Base-by-base conservation (phyloP, 2,329 filamentous ascomycete genomes). In the Fusarium irregulare region DNA sequence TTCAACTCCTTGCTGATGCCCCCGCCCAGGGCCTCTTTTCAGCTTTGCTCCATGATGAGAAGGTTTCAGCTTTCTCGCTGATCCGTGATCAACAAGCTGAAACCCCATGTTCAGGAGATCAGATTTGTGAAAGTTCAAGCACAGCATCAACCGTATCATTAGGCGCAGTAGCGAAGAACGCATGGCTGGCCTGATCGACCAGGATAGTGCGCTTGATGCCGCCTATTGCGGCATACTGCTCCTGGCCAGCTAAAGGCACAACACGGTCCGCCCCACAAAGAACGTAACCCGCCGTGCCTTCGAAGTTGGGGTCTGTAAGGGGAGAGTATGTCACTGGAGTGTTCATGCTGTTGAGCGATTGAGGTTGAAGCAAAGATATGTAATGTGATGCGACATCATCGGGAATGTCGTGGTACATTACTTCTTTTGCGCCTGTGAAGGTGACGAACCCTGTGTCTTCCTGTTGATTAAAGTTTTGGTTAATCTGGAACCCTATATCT, bases 391-490 rank as follows among this genome's bases (percentile, higher is more conserved):
- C 49, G 12, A 41, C 45, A 5, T 27, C 1, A 4, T 62, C 57
- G 0, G 44, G 18, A 13, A 64, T 42, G 21, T 51, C 58, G 18
- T 64, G 61, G 14, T 64, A 56, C 61, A 62, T 64, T 1, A 55
- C 25, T 25, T 62, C 57, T 4, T 23, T 56, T 0, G 57, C 57
- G 6, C 61, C 57, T 0, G 34, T 50, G 11, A 64, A 56, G 2
- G 20, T 41, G 14, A 64, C 57, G 28, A 54, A 41, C 18, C 61
- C 58, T 3, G 57, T 62, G 18, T 21, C 12, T 6, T 47, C 49
- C 61, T 64, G 9, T 9, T 37, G 14, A 30, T 16, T 23, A 18
- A 9, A n/a, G 40, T 62, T 46, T 25, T 30, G 28, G 40, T 37
- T 21, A 34, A 28, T 4, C 18, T 27, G 25, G 9, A 25, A 1